These are phyloP conservation scores for Pythium sp. DNA, from an alignment of 352 stramenopile genomes.

Conservation along the genomic window DNA sequence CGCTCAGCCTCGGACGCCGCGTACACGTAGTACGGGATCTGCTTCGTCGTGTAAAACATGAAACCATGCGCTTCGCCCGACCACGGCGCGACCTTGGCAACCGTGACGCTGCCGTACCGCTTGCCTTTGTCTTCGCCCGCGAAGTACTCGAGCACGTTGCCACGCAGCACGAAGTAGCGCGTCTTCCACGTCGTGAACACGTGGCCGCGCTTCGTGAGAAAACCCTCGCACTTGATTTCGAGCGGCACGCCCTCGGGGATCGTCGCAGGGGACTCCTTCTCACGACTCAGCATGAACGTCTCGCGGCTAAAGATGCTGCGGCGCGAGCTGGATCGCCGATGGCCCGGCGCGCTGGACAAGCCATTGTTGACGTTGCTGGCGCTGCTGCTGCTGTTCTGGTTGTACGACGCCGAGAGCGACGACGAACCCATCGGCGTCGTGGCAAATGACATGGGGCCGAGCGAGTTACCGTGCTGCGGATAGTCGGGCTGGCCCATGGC, in stretches of 20 bases:
- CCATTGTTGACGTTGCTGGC: slow-evolving; percentile 19
- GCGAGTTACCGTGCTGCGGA: slow-evolving; percentile 52
- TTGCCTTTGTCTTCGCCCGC: slow-evolving; percentile 82
- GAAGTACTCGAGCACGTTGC: slow-evolving; percentile 85
- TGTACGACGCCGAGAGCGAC: slow-evolving; percentile 21
- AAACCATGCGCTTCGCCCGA: slow-evolving; percentile 83
- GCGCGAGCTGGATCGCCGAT: slow-evolving; percentile 53
- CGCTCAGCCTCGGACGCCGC: slow-evolving; percentile 75
- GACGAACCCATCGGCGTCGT: slow-evolving; percentile 18
- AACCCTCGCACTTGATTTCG: slow-evolving; percentile 79
- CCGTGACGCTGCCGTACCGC: slow-evolving; percentile 80
- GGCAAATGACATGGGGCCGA: slow-evolving; percentile 46
- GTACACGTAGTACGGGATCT: slow-evolving; percentile 90
- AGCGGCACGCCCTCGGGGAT: slow-evolving; percentile 44
- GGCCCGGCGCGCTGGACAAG: slow-evolving; percentile 27
- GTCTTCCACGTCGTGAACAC: slow-evolving; percentile 91
- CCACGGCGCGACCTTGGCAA: slow-evolving; percentile 86
- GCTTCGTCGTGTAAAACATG: slow-evolving; percentile 90
- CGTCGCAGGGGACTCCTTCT: slow-evolving; percentile 61
- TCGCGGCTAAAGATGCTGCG: slow-evolving; percentile 76
- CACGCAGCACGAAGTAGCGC: slow-evolving; percentile 83
- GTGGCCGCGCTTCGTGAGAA: slow-evolving; percentile 84
- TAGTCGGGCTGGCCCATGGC: slow-evolving; percentile 27
- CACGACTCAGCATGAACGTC: slow-evolving; percentile 73
- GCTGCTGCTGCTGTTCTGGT: slow-evolving; percentile 29